Evolutionary conservation across 139 green algal species (phyloP).

Genomic region (Micromonas commoda): DNA sequence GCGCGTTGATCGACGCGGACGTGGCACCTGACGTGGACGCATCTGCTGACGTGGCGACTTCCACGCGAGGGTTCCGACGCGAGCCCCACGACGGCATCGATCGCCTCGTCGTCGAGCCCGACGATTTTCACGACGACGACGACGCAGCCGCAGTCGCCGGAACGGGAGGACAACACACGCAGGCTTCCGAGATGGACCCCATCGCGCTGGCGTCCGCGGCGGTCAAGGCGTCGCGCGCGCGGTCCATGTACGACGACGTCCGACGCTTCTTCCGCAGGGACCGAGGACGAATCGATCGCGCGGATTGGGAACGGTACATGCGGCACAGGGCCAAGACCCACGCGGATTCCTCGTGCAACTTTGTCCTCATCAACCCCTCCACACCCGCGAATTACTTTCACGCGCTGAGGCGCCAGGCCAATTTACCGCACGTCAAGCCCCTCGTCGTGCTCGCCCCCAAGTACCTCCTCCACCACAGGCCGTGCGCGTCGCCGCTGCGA

Average conservation of each 20-base stretch:
- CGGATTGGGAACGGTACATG: slow-evolving; percentile 10
- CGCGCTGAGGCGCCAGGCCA: slow-evolving; percentile 56
- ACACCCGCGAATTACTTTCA: slow-evolving; percentile 69
- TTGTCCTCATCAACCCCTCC: slow-evolving; percentile 57
- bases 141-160: background rate
- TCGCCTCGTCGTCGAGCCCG: too few species aligned
- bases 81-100: too few species aligned
- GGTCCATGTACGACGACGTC: slow-evolving; percentile 9
- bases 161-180: background rate
- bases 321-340: background rate
- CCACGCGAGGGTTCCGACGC: too few species aligned
- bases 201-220: too few species aligned
- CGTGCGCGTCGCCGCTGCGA: slow-evolving; percentile 51
- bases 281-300: background rate
- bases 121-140: background rate
- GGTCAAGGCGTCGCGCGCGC: background rate
- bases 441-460: slow-evolving; percentile 46
- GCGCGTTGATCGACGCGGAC: background rate
- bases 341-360: slow-evolving; percentile 40
- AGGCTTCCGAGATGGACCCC: background rate
- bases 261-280: background rate
- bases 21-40: too few species aligned
- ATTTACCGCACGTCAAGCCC: slow-evolving; percentile 38
- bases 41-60: too few species aligned
- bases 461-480: slow-evolving; percentile 65